Evolutionary conservation across 2,329 filamentous ascomycete genomes (phyloP).

Genomic region (Cladosporium colombiae): DNA sequence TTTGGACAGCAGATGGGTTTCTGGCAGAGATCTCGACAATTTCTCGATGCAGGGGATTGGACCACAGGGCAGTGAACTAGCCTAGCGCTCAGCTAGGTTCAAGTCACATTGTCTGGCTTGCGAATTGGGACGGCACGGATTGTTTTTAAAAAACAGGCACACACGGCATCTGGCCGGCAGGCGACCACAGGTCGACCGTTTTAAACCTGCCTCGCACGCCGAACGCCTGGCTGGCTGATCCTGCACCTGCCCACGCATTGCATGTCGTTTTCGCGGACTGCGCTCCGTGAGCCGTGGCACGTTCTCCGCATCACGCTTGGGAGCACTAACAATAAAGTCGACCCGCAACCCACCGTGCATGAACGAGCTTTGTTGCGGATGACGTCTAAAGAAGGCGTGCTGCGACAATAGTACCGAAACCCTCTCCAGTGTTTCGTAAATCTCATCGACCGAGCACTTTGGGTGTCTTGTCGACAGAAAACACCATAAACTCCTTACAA

Average conservation of each 20-base stretch:
- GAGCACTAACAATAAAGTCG: not conserved
- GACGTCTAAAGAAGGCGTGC: not conserved
- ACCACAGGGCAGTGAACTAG: not conserved
- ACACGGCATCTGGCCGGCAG: not conserved
- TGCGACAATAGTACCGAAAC: not conserved
- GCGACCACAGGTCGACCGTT: not conserved
- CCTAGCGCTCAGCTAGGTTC: constrained; percentile 8
- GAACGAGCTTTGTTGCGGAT: not conserved
- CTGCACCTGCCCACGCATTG: not conserved
- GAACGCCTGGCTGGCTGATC: not conserved
- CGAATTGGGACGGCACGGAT: not conserved
- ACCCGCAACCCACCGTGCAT: constrained; percentile 4
- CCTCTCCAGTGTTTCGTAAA: not conserved
- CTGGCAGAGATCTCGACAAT: constrained; percentile 18
- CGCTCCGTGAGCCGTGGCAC: not conserved
- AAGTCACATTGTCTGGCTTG: not conserved
- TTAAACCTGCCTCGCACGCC: not conserved
- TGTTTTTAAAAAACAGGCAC: not conserved
- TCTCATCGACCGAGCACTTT: not conserved
- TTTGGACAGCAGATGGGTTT: constrained; percentile 10
- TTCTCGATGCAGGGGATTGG: constrained; percentile 15
- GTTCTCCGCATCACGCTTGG: constrained; percentile 6
- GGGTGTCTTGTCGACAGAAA: not conserved
- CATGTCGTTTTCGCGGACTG: not conserved
- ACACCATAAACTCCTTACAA: not conserved